phyloP scores from a whole-genome alignment of 2,329 filamentous ascomycete species.

The Pseudopyricularia javanii region DNA sequence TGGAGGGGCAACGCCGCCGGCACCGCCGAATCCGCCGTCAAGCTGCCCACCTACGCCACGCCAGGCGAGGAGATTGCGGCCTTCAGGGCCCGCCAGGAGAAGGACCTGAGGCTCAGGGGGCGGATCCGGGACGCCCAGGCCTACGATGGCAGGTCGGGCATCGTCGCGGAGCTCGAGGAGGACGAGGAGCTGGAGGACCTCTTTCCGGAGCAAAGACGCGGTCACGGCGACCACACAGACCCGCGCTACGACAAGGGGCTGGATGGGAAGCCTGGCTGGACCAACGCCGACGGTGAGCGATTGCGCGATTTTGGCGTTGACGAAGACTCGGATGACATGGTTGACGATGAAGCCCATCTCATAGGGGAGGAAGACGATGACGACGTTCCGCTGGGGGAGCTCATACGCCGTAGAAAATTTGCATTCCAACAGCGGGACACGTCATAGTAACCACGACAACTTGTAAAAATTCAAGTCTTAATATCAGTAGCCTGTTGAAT shows the following conservation, averaged over 20 bases:
- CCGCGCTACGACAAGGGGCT: slow-evolving; percentile 15
- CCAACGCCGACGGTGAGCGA: slow-evolving; percentile 62
- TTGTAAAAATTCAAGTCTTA: too few relatives aligned
- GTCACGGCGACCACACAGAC: slow-evolving; percentile 10
- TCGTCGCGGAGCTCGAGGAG: slow-evolving; percentile 39
- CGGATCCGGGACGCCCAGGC: slow-evolving; percentile 2
- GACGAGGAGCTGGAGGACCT: slow-evolving; percentile 29
- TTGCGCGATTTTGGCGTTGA: slow-evolving; percentile 71
- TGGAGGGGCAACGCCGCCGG: slow-evolving; percentile 21
- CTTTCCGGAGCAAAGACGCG: slow-evolving; percentile 7
- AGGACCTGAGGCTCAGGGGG: slow-evolving; percentile 26
- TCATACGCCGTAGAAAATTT: slow-evolving; percentile 45
- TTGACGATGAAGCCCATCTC: slow-evolving; percentile 3
- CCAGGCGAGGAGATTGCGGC: slow-evolving; percentile 33
- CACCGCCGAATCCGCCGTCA: slow-evolving; percentile 7
- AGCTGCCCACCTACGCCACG: slow-evolving; percentile 15
- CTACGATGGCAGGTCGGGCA: slow-evolving; percentile 15
- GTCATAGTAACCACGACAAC: not conserved
- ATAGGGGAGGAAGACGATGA: slow-evolving; percentile 24
- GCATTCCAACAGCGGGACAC: not conserved
- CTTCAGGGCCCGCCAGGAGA: slow-evolving; percentile 35
- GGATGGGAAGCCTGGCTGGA: slow-evolving; percentile 51
- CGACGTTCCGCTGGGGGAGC: slow-evolving; percentile 57
- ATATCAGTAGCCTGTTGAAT: not conserved
- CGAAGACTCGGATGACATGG: slow-evolving; percentile 48